phyloP scores from a whole-genome alignment of 495 filamentous ascomycete genomes.

The Podospora anserina region DNA sequence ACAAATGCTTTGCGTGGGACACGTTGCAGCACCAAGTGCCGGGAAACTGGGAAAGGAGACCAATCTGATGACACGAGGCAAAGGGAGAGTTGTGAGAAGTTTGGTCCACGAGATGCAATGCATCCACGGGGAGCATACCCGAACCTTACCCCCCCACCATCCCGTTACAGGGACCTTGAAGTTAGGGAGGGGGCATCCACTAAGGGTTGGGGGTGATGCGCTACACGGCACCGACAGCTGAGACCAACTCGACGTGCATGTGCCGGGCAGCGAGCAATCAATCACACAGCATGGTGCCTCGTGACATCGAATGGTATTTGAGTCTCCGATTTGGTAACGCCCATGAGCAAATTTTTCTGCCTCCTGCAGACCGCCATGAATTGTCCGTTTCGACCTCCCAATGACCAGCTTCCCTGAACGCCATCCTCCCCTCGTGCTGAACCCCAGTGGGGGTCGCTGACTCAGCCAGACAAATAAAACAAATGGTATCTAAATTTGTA shows the following conservation, averaged over 20 bases:
- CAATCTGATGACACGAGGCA: neutral
- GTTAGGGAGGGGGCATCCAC: neutral
- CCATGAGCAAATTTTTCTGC: neutral
- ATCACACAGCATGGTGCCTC: neutral
- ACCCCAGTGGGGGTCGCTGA: neutral
- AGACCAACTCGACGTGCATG: neutral
- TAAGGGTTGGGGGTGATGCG: neutral
- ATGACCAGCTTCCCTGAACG: neutral
- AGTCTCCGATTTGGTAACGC: neutral
- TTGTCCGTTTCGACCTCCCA: neutral
- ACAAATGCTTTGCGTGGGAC: neutral
- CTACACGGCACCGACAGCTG: neutral
- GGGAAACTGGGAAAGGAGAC: neutral
- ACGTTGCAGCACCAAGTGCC: neutral
- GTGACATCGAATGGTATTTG: neutral
- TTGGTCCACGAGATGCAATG: neutral
- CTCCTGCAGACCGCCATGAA: neutral
- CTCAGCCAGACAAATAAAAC: neutral
- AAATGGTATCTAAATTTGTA: neutral
- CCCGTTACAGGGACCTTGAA: neutral
- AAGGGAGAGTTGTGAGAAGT: neutral
- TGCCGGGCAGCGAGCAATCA: neutral
- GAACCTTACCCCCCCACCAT: slow-evolving; percentile 3
- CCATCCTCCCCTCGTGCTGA: neutral
- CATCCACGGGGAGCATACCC: slow-evolving; percentile 5